Conservation (phyloP, 371 early-diverging fungal genomes). For the Apophysomyces sp. region DNA sequence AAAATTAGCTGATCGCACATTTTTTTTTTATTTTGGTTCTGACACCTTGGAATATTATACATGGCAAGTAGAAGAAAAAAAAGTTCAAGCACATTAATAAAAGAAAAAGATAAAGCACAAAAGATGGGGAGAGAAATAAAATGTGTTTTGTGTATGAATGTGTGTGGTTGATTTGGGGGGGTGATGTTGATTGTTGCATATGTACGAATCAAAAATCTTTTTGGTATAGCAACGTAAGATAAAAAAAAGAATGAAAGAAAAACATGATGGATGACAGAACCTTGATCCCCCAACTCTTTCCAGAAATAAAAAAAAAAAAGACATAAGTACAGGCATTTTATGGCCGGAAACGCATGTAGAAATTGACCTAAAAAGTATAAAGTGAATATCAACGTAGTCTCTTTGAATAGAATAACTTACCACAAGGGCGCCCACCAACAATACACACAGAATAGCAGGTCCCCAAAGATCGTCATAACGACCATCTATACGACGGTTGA, state of each 20-base stretch:
- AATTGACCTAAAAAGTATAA: slow-evolving; percentile 18
- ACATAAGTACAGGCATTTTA: too few relatives aligned
- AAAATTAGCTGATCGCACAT: too few relatives aligned
- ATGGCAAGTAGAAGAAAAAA: too few relatives aligned
- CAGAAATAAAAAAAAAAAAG: too few relatives aligned
- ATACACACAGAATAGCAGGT: slow-evolving; percentile 85
- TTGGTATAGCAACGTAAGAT: neutral
- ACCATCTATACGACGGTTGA: slow-evolving; percentile 60
- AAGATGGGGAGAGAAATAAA: neutral
- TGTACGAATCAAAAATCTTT: neutral
- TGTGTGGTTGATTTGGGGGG: too few relatives aligned
- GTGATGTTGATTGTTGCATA: neutral
- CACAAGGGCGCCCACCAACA: slow-evolving; percentile 67
- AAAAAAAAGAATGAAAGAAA: neutral
- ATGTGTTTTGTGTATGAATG: neutral
- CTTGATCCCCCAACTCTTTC: too few relatives aligned
- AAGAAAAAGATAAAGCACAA: neutral
- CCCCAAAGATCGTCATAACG: slow-evolving; percentile 69
- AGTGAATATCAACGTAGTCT: neutral
- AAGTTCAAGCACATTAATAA: neutral
- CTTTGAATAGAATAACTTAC: too few relatives aligned
- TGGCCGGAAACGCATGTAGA: slow-evolving; percentile 18
- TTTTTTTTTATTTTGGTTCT: neutral
- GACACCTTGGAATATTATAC: neutral
- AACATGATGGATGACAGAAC: too few relatives aligned